phyloP scores from a whole-genome alignment of 2,329 filamentous ascomycete species.

The Stromatinia cepivora region DNA sequence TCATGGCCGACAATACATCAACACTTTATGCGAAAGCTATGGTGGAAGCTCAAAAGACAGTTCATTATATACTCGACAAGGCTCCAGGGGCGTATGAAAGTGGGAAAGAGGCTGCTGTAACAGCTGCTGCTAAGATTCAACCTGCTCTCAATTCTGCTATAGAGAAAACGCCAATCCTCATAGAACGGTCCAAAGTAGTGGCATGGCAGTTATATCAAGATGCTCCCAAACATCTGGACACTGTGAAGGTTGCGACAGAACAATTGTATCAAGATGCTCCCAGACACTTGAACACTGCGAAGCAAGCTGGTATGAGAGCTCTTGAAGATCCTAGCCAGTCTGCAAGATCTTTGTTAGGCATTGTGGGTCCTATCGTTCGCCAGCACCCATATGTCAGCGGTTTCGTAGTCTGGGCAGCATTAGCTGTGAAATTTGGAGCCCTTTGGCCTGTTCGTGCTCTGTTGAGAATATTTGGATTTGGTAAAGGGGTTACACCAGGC shows the following conservation, averaged over 20 bases:
- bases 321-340: neutral
- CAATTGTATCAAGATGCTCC: conserved; percentile 11
- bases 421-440: conserved; percentile 7
- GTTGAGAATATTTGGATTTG: conserved; percentile 16
- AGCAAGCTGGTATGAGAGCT: neutral
- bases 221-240: conserved; percentile 3
- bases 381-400: neutral
- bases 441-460: conserved; percentile 12
- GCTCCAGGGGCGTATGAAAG: conserved; percentile 18
- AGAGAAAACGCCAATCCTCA: neutral
- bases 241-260: neutral
- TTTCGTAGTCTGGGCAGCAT: conserved; percentile 2
- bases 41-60: conserved; percentile 14
- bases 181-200: neutral
- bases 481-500: conserved; percentile 10
- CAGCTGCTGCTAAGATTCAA: neutral
- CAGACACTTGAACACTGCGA: neutral
- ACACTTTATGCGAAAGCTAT: neutral
- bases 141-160: conserved; percentile 13
- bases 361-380: neutral
- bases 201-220: conserved; percentile 9
- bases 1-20: conserved; percentile 10
- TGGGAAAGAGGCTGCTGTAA: conserved; percentile 7
- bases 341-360: neutral
- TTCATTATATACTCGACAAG: neutral